Percentiles rank a stretch among this genome's conserved stretches.
These are phyloP conservation scores for Rasamsonia emersonii DNA, from an alignment of 2,329 filamentous ascomycete genomes.

Conservation along the genomic window DNA sequence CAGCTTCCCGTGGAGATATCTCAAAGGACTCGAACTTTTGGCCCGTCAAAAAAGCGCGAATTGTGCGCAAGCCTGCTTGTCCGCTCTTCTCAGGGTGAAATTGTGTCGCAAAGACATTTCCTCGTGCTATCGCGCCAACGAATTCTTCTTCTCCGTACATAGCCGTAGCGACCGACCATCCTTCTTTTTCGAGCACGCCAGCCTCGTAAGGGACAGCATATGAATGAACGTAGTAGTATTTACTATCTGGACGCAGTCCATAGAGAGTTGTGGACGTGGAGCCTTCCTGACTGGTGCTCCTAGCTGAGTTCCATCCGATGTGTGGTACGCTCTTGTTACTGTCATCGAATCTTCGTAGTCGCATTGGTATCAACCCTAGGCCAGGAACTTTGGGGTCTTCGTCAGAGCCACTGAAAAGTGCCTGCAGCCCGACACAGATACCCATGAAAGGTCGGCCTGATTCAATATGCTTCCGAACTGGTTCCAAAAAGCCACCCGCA, in stretches of 20 bases:
- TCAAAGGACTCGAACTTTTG: constrained; percentile 49
- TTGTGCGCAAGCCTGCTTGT: constrained; percentile 70
- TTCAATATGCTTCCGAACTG: constrained; percentile 72
- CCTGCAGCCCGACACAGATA: constrained; percentile 91
- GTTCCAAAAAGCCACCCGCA: constrained; percentile 72
- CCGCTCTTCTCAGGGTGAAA: constrained; percentile 98
- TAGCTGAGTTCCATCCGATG: constrained; percentile 96
- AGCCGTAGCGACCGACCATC: constrained; percentile 88
- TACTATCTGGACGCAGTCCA: constrained; percentile 68
- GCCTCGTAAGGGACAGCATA: constrained; percentile 72
- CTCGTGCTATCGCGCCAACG: constrained; percentile 77
- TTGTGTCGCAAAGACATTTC: constrained; percentile 82
- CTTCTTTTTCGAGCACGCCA: constrained; percentile 66
- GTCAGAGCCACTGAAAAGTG: constrained; percentile 74
- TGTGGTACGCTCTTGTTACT: constrained; percentile 85
- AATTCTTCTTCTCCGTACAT: constrained; percentile 84
- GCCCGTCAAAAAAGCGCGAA: constrained; percentile 81
- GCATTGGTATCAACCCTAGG: constrained; percentile 63
- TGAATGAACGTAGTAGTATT: constrained; percentile 98
- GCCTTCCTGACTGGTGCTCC: constrained; percentile 36
- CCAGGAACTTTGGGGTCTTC: constrained; percentile 67
- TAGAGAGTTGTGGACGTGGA: constrained; percentile 55
- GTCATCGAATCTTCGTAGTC: constrained; percentile 68
- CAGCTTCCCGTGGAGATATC: constrained; percentile 11
- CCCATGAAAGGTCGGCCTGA: constrained; percentile 97